Conservation (phyloP, 305 asterid genomes). For the Petunia hybrid region DNA sequence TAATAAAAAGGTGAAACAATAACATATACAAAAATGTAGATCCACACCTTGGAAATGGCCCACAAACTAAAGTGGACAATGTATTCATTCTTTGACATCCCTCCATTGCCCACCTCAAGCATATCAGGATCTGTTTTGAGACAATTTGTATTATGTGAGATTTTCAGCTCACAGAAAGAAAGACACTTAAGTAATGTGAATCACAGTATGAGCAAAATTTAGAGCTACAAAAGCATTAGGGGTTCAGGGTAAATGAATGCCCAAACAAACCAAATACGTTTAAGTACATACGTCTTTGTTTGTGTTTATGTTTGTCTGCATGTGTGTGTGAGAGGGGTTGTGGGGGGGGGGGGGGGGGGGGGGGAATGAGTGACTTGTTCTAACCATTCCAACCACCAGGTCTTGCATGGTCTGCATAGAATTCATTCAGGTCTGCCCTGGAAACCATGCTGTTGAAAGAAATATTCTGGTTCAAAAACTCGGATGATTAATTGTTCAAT, state of each 20-base stretch:
- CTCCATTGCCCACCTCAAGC: constrained; percentile 95
- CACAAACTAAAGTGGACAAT: constrained; percentile 83
- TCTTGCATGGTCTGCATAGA: constrained; percentile 71
- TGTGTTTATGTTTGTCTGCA: too few species aligned
- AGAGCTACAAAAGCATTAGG: too few species aligned
- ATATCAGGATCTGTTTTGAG: constrained; percentile 54
- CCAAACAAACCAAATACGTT: background rate
- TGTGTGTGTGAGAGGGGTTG: too few species aligned
- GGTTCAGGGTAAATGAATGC: too few species aligned
- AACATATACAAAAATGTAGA: background rate
- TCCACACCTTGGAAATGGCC: constrained; percentile 83
- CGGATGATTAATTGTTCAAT: too few species aligned
- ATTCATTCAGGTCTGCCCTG: constrained; percentile 84
- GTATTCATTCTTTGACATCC: constrained; percentile 81
- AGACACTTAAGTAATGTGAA: too few species aligned
- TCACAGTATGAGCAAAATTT: too few species aligned
- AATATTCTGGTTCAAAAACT: too few species aligned
- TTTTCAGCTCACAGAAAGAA: too few species aligned
- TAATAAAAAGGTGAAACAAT: too few species aligned
- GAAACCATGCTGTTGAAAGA: constrained; percentile 70
- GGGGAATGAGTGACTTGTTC: constrained; percentile 22
- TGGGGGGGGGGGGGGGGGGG: too few species aligned
- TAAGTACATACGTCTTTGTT: background rate
- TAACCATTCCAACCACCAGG: constrained; percentile 96
- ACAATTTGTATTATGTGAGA: too few species aligned